phyloP scores from a whole-genome alignment of 306 rosid genomes.

The Vigna angularis region DNA sequence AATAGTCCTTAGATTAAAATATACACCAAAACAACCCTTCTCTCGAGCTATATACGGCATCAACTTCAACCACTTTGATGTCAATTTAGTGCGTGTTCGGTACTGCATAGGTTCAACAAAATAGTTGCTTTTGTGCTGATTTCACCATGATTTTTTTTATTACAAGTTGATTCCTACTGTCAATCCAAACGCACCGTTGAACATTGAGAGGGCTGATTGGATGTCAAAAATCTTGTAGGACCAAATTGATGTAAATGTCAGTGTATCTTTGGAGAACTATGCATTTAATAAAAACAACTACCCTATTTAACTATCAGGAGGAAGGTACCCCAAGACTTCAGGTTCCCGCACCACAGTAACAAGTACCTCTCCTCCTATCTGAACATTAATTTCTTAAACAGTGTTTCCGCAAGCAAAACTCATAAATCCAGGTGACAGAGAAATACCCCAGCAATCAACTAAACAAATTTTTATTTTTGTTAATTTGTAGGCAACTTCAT shows the following conservation, averaged over 20 bases:
- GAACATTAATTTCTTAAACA: slow-evolving; percentile 42
- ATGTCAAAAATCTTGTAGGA: background rate
- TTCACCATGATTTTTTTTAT: background rate
- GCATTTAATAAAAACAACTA: slow-evolving; percentile 25
- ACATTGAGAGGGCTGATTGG: background rate
- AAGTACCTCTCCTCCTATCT: background rate
- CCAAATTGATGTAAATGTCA: slow-evolving; percentile 4
- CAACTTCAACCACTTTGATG: background rate
- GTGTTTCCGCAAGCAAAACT: slow-evolving; percentile 34
- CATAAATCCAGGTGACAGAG: slow-evolving; percentile 23
- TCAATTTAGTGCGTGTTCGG: background rate
- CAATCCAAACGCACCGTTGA: background rate
- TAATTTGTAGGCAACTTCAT: background rate
- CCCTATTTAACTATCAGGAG: slow-evolving; percentile 17
- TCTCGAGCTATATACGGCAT: background rate
- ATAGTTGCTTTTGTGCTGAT: background rate
- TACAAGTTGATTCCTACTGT: background rate
- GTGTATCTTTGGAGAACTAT: background rate
- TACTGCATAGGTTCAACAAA: background rate
- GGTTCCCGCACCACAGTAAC: slow-evolving; percentile 30
- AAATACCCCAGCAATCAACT: slow-evolving; percentile 35
- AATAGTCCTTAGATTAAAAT: background rate
- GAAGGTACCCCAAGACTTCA: slow-evolving; percentile 10
- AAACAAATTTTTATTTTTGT: background rate
- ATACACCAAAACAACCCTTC: background rate